Conservation (phyloP, 2,329 filamentous ascomycete species). For the Ceratocystis cacaofunesta region DNA sequence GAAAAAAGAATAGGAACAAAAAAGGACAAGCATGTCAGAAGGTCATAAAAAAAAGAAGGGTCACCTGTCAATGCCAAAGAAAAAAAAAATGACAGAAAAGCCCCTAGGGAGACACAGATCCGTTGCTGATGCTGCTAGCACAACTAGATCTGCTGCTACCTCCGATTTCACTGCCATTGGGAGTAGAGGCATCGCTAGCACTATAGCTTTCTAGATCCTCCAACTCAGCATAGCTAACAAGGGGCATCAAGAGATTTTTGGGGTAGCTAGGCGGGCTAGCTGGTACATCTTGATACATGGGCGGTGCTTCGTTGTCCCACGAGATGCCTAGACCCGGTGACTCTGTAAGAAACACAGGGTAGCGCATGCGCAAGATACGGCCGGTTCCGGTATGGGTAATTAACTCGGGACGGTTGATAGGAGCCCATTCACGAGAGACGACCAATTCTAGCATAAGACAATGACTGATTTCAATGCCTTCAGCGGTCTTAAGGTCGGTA, state of each 20-base stretch:
- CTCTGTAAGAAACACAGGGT: slow-evolving; percentile 68
- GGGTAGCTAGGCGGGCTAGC: slow-evolving; percentile 63
- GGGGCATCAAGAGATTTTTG: slow-evolving; percentile 6
- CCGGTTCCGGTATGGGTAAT: slow-evolving; percentile 80
- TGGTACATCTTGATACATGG: slow-evolving; percentile 86
- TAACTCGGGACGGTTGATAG: slow-evolving; percentile 50
- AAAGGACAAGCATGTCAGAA: not conserved
- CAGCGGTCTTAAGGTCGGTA: slow-evolving; percentile 61
- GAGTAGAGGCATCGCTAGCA: not conserved
- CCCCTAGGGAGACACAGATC: not conserved
- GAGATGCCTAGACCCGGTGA: slow-evolving; percentile 75
- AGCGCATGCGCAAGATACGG: slow-evolving; percentile 83
- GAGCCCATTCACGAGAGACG: slow-evolving; percentile 77
- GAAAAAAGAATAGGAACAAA: not conserved
- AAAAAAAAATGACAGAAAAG: not conserved
- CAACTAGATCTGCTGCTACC: slow-evolving; percentile 1
- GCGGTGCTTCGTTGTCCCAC: slow-evolving; percentile 93
- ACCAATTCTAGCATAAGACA: slow-evolving; percentile 84
- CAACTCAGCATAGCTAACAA: slow-evolving; percentile 14
- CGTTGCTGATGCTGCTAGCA: slow-evolving; percentile 14
- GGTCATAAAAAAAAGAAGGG: not conserved
- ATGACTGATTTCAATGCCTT: slow-evolving; percentile 68
- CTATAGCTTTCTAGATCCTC: slow-evolving; percentile 11
- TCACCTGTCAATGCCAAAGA: not conserved
- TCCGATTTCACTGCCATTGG: not conserved